Percentiles rank a stretch among this genome's conserved stretches.
Evolutionary conservation across 495 filamentous ascomycete species (phyloP).

Genomic region (Viridothelium virens): DNA sequence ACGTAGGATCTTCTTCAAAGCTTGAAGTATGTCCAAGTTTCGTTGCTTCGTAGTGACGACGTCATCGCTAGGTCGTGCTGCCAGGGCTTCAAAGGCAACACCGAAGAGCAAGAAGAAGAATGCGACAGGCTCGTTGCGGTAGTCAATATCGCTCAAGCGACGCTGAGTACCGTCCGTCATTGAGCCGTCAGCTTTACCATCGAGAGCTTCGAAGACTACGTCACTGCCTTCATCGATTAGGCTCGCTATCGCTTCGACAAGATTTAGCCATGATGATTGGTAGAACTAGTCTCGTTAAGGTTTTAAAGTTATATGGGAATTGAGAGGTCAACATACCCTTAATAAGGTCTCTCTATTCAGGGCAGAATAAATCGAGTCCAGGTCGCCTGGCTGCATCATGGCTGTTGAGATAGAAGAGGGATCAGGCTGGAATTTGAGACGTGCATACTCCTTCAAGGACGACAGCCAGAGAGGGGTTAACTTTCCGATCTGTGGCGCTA

Average conservation of each 20-base stretch:
- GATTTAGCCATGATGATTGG: conserved; percentile 91
- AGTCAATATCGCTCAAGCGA: conserved; percentile 71
- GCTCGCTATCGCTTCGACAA: conserved; percentile 95
- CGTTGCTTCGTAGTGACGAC: conserved; percentile 66
- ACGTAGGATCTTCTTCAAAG: conserved; percentile 87
- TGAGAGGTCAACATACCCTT: conserved; percentile 41
- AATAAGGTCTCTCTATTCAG: conserved; percentile 89
- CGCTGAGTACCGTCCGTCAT: conserved; percentile 31
- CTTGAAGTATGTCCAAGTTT: conserved; percentile 80
- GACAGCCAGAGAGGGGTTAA: conserved; percentile 90
- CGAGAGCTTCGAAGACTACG: conserved; percentile 92
- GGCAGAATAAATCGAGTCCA: conserved; percentile 88
- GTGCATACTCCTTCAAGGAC: conserved; percentile 87
- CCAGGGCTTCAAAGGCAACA: conserved; percentile 90
- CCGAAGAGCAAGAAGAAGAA: conserved; percentile 99
- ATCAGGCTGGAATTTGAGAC: conserved; percentile 90
- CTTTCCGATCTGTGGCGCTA: conserved; percentile 82
- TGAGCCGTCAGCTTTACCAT: conserved; percentile 52
- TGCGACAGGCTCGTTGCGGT: conserved; percentile 92
- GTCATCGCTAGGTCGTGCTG: conserved; percentile 62
- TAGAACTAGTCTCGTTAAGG: conserved; percentile 56
- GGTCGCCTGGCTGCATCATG: conserved; percentile 60
- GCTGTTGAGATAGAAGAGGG: conserved; percentile 81
- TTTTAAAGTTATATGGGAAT: background rate
- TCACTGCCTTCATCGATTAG: conserved; percentile 95